Base-by-base conservation (phyloP, 129 eudicot genomes). In the Logfia minima region DNA sequence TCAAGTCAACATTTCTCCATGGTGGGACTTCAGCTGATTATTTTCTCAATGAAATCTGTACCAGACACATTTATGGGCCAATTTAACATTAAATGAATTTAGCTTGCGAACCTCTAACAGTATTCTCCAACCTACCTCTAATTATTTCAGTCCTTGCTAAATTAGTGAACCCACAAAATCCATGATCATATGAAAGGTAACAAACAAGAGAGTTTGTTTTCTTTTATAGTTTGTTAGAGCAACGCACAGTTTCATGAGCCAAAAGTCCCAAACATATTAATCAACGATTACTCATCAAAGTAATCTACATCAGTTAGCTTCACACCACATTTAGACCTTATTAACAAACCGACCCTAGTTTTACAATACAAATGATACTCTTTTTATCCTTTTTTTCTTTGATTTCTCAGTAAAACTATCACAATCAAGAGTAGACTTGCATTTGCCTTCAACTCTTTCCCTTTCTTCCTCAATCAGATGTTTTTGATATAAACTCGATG, bases 261-360 rank as follows among this genome's bases (percentile, higher is more conserved):
- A n/a, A n/a, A n/a, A n/a, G n/a, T n/a, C n/a, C 21, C 39, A 60
- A 73, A 48, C 24, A 32, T 16, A 45, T 63, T 35, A 31, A 11
- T 19, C 37, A 18, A n/a, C 13, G n/a, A 75, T 78, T 79, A 85
- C 45, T 66, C 84, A 78, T 78, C 72, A 62, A 43, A 63, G 43
- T 31, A 10, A 73, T 79, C 83, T 34, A 53, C 75, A 75, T 75
- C 78, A 41, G 60, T 66, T 53, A 90, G 84, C 55, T 82, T 90
- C 58, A 45, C 87, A 39, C 96, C 98, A 67, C 53, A 85, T 23
- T 66, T 68, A 77, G 64, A 23, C 81, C 83, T 87, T 86, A 93
- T 85, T 82, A 86, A 74, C 61, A 82, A 48, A 43, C 83, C 77
- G 10, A 86, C 92, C 78, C 94, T 75, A 78, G 78, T 80, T 37